Conservation (phyloP, 495 filamentous ascomycete species). For the Aspergillus bertholletiae region DNA sequence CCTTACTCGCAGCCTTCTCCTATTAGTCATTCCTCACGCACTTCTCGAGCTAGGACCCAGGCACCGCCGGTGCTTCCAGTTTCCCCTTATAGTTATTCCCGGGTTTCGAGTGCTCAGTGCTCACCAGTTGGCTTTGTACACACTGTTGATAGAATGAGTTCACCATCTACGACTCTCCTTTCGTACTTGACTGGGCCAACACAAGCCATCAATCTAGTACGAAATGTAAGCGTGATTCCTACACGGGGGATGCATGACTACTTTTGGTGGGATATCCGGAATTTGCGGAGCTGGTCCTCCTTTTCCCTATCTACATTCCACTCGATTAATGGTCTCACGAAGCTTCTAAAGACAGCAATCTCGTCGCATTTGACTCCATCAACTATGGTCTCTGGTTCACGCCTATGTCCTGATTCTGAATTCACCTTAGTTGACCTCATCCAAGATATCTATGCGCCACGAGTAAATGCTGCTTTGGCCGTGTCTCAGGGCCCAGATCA, state of each 20-base stretch:
- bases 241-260: constrained; percentile 70
- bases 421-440: constrained; percentile 65
- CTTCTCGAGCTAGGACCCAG: constrained; percentile 28
- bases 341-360: constrained; percentile 70
- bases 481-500: constrained; percentile 62
- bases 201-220: constrained; percentile 77
- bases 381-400: constrained; percentile 46
- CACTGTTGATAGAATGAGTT: constrained; percentile 25
- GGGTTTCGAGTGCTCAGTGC: constrained; percentile 35
- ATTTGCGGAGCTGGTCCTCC: constrained; percentile 74
- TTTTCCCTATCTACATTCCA: constrained; percentile 73
- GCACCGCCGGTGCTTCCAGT: constrained; percentile 34
- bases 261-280: constrained; percentile 94
- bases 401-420: constrained; percentile 70
- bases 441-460: constrained; percentile 66
- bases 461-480: constrained; percentile 72
- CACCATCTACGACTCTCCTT: constrained; percentile 64
- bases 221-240: constrained; percentile 67
- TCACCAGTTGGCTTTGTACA: constrained; percentile 48
- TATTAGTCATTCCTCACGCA: constrained; percentile 15
- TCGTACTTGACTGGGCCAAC: constrained; percentile 76
- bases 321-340: constrained; percentile 65
- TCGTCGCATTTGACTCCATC: constrained; percentile 59
- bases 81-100: constrained; percentile 43
- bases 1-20: constrained; percentile 24